These are phyloP conservation scores for Arachis stenosperma DNA, from an alignment of 306 rosid species.

Conservation along the genomic window DNA sequence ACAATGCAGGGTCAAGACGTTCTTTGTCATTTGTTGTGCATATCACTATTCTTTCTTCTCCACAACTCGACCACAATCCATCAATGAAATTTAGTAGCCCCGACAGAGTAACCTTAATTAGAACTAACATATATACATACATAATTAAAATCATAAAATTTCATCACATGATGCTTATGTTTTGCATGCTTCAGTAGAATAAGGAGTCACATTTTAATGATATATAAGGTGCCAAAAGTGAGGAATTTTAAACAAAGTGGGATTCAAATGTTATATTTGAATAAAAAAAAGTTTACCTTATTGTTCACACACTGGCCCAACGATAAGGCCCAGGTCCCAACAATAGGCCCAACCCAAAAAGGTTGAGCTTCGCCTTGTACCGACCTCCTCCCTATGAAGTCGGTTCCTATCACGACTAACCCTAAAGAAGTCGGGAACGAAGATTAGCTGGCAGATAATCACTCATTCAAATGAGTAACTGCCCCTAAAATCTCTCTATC, in stretches of 20 bases:
- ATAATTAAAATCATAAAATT: background rate
- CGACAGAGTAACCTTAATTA: conserved; percentile 53
- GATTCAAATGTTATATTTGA: background rate
- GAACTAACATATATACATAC: background rate
- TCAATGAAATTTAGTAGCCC: conserved; percentile 63
- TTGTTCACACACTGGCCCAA: background rate
- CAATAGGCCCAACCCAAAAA: background rate
- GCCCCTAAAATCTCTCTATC: too few relatives aligned
- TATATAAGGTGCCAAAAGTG: too few relatives aligned
- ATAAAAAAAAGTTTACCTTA: conserved; percentile 33
- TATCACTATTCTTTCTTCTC: conserved; percentile 56
- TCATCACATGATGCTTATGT: background rate
- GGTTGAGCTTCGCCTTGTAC: too few relatives aligned
- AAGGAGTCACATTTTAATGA: too few relatives aligned
- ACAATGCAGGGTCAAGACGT: conserved; percentile 57
- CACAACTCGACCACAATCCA: conserved; percentile 72
- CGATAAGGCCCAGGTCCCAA: too few relatives aligned
- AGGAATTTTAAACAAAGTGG: too few relatives aligned
- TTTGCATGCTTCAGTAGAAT: background rate
- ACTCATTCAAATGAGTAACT: too few relatives aligned
- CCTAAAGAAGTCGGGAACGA: too few relatives aligned
- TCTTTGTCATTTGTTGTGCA: conserved; percentile 58
- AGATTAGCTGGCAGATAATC: too few relatives aligned
- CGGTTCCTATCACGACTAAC: too few relatives aligned
- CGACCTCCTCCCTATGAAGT: too few relatives aligned